Evolutionary conservation across 257 asterid genomes (phyloP).

Genomic region (Primulina tabacum): DNA sequence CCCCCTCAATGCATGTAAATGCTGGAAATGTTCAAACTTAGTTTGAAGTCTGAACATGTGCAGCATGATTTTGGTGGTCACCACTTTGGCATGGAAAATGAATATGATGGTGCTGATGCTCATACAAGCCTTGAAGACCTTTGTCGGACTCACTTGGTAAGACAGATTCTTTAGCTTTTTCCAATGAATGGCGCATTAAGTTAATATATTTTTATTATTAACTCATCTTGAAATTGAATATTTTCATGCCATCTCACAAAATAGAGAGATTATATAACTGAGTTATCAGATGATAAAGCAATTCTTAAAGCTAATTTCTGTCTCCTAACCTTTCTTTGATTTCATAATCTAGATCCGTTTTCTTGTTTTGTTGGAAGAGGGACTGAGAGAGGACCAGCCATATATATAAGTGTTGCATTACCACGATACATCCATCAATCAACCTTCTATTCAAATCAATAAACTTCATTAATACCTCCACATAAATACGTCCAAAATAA

Average conservation of each 20-base stretch:
- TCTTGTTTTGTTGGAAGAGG: too few relatives aligned
- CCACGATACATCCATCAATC: too few relatives aligned
- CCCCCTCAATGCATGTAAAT: constrained; percentile 7
- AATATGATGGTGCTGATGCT: constrained; percentile 40
- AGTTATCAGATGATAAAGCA: too few relatives aligned
- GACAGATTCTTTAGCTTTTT: constrained; percentile 24
- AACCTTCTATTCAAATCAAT: too few relatives aligned
- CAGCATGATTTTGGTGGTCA: constrained; percentile 44
- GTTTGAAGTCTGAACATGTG: constrained; percentile 10
- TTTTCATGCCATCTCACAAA: background rate
- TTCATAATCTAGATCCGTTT: too few relatives aligned
- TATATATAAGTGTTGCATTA: too few relatives aligned
- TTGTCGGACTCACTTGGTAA: constrained; percentile 92
- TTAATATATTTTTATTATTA: too few relatives aligned
- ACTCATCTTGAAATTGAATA: background rate
- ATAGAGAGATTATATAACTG: background rate
- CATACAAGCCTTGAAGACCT: constrained; percentile 79
- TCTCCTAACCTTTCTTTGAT: too few relatives aligned
- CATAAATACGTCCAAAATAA: too few relatives aligned
- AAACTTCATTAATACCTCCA: too few relatives aligned
- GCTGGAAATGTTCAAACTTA: constrained; percentile 13
- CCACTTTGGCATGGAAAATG: constrained; percentile 27
- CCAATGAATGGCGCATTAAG: constrained; percentile 1
- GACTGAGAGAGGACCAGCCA: too few relatives aligned
- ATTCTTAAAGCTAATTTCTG: too few relatives aligned